phyloP scores from a whole-genome alignment of 805 yeast genomes.

The Wickerhamomyces alni region DNA sequence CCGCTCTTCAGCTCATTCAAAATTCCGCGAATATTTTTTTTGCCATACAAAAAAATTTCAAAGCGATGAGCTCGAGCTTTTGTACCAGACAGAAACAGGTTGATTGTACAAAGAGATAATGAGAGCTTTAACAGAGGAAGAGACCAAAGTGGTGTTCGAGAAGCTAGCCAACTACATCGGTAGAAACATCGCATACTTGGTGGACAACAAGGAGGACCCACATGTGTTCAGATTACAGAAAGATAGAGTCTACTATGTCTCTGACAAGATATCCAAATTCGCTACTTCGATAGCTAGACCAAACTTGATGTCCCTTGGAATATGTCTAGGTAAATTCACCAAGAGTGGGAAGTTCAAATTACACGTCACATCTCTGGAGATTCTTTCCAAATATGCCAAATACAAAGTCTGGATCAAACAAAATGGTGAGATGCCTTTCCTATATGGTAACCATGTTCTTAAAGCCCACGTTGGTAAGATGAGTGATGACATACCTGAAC shows the following conservation, averaged over 20 bases:
- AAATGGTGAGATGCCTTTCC: conserved; percentile 97
- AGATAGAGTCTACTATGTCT: conserved; percentile 91
- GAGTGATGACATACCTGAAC: conserved; percentile 97
- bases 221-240: conserved; percentile 95
- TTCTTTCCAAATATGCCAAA: conserved; percentile 81
- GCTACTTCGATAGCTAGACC: conserved; percentile 90
- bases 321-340: conserved; percentile 94
- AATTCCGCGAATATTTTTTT: neutral
- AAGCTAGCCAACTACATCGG: conserved; percentile 95
- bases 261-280: conserved; percentile 72
- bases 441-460: conserved; percentile 92
- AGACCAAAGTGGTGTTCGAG: conserved; percentile 92
- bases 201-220: conserved; percentile 73
- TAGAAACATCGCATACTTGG: conserved; percentile 83
- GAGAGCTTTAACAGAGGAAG: conserved; percentile 94
- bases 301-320: conserved; percentile 87
- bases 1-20: neutral
- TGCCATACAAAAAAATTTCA: neutral
- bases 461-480: conserved; percentile 96
- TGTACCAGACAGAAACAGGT: neutral
- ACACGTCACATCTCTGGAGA: conserved; percentile 85
- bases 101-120: too few relatives aligned
- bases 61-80: conserved; percentile 1
- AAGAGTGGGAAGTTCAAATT: conserved; percentile 95
- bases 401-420: conserved; percentile 94